Percentiles rank a stretch among this genome's conserved stretches.
phyloP scores from a whole-genome alignment of 2,329 filamentous ascomycete species.

The Claviceps purpurea region DNA sequence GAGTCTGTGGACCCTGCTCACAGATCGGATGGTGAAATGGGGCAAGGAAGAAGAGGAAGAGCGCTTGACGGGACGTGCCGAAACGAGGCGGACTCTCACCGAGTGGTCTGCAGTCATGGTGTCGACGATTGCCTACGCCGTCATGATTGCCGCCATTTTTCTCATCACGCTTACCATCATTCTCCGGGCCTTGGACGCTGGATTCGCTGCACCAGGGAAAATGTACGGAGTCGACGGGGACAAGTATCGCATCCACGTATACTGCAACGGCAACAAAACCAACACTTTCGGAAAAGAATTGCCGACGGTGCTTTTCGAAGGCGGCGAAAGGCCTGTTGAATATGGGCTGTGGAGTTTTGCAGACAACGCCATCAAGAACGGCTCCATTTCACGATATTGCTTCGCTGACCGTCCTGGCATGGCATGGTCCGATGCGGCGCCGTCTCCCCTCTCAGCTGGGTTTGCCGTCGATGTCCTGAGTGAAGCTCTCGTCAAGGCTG shows the following conservation, averaged over 20 bases:
- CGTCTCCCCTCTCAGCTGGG: slow-evolving; percentile 82
- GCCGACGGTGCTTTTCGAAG: slow-evolving; percentile 80
- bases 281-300: slow-evolving; percentile 35
- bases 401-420: slow-evolving; percentile 89
- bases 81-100: slow-evolving; percentile 65
- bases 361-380: slow-evolving; percentile 60
- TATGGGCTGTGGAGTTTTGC: slow-evolving; percentile 69
- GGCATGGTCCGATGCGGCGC: slow-evolving; percentile 79
- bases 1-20: slow-evolving; percentile 62
- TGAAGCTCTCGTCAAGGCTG: slow-evolving; percentile 67
- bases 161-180: slow-evolving; percentile 70
- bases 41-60: slow-evolving; percentile 90
- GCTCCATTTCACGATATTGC: slow-evolving; percentile 79
- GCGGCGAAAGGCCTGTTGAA: slow-evolving; percentile 67
- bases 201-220: slow-evolving; percentile 58
- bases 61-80: slow-evolving; percentile 74
- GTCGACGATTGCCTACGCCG: slow-evolving; percentile 56
- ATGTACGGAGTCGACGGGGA: slow-evolving; percentile 68
- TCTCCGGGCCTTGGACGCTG: slow-evolving; percentile 66
- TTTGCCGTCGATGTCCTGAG: slow-evolving; percentile 85
- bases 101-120: slow-evolving; percentile 76
- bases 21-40: slow-evolving; percentile 75
- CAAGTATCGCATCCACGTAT: slow-evolving; percentile 79
- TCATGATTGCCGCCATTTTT: slow-evolving; percentile 55
- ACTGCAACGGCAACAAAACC: slow-evolving; percentile 61